Percentiles rank a stretch among this genome's conserved stretches.
Conservation (phyloP, 2,329 filamentous ascomycete species). For the Botrytis paeoniae region DNA sequence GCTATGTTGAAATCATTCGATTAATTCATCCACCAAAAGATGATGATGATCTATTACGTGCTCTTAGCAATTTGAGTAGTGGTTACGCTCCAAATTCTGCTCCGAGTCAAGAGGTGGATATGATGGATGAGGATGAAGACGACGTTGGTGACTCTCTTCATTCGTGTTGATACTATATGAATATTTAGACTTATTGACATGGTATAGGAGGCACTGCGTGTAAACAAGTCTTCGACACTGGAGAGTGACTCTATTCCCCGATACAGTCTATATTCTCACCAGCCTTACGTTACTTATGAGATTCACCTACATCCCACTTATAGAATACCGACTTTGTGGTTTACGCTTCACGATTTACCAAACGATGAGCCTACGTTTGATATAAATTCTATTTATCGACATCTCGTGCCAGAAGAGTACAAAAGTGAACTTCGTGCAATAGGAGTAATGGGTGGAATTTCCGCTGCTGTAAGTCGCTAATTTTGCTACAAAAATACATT, state of each 20-base stretch:
- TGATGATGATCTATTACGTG: conserved; percentile 32
- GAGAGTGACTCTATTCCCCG: conserved; percentile 19
- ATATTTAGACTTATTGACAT: conserved; percentile 6
- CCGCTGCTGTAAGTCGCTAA: conserved; percentile 64
- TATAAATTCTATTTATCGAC: conserved; percentile 67
- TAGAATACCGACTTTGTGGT: conserved; percentile 72
- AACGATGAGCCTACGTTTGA: conserved; percentile 55
- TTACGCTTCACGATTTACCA: conserved; percentile 60
- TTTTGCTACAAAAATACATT: neutral
- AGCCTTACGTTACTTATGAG: conserved; percentile 57
- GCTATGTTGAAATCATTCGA: conserved; percentile 36
- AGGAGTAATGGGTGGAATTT: conserved; percentile 70
- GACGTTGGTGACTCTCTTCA: conserved; percentile 27
- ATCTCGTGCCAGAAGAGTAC: conserved; percentile 65
- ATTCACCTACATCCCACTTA: conserved; percentile 74
- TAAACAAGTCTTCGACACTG: neutral
- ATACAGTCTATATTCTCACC: conserved; percentile 38
- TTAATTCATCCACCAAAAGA: conserved; percentile 33
- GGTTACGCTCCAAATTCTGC: conserved; percentile 12
- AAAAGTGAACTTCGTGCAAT: conserved; percentile 57
- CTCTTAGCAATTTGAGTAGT: conserved; percentile 30
- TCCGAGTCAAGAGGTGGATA: conserved; percentile 31
- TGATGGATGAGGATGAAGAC: conserved; percentile 33
- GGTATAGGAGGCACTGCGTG: conserved; percentile 31
- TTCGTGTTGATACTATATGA: neutral